Base-by-base conservation (phyloP, 2,329 filamentous ascomycete species). In the Fusarium citri region DNA sequence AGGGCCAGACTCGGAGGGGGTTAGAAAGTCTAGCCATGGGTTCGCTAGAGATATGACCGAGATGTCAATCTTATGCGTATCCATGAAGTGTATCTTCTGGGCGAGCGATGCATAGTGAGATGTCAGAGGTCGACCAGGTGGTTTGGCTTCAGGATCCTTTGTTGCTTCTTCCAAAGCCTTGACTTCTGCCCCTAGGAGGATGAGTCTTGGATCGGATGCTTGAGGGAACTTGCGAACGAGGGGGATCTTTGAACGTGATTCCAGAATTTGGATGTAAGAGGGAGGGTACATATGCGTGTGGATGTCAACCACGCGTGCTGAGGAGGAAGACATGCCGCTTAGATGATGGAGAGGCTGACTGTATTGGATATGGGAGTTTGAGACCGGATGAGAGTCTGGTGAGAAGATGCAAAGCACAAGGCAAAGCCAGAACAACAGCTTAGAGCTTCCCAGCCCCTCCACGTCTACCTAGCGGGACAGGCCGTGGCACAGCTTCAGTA, bases 31-130 rank as follows among this genome's bases (percentile, higher is more conserved):
- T 4, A 98, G 86, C 94, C 94, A 98, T 0, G 94, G 94, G 76
- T 98, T 98, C 16, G 94, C 94, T 23, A 97, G 88, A 1, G 93
- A 96, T 68, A 98, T 89, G 53, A 97, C 92, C 2, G 92, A 96
- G 69, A 91, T 89, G 79, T 92, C 87, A 78, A 98, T 97, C 55
- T 83, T 83, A 81, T 98, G 94, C 18, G 85, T 87, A 78, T 94
- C 86, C 94, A 98, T 98, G 82, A 98, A 97, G 50, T 88, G 85
- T 16, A 97, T 85, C 77, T 97, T 98, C 73, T 93, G 86, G 18
- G 84, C 82, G 61, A 97, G 90, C 46, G 93, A 92, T 67, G 91
- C 93, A 84, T 95, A 98, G 74, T 94, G 92, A 1, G 89, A 84
- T 23, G 94, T 95, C 45, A 98, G 88, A 6, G 94, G 94, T 6